Evolutionary conservation across 352 stramenopile genomes (phyloP), one percentile per base, ranked within the genome.

Genomic region (Globisporangium splendens): DNA sequence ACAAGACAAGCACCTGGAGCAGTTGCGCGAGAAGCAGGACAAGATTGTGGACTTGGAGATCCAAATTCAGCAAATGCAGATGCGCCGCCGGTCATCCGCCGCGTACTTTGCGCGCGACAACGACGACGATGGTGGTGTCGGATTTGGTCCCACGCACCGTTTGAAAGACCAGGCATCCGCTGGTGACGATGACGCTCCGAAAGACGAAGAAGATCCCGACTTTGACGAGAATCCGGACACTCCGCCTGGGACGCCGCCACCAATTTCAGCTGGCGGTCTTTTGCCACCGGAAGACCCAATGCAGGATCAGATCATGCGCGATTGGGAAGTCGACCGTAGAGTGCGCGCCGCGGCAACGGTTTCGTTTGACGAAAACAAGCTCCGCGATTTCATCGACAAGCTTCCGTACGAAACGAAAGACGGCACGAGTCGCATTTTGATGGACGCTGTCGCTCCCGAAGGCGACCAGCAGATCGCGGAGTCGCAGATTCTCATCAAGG

Each of bases 21-120:
- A 82, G 33, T 64, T 92, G 15, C 77, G 76, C 21, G 78, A 90
- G 39, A 92, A 92, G 56, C 84, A 94, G 63, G 84, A 91, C 38
- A 56, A 62, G 24, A 75, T 94, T 21, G 62, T 79, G 8, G 75
- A 83, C 13, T 56, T 93, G 0, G 83, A 93, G 59, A 54, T 66
- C 13, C 73, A 89, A 62, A 48, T 93, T 11, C 77, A 81, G 49
- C 66, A 88, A 51, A 77, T 90, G 66, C 66, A 89, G 59, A 59
- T 80, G 38, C 68, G 78, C 3, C 68, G 74, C 5, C 67, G 81
- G 11, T 83, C 77, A 1, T 87, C 76, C 35, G 73, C 76, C 5
- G 78, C 81, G 1, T 69, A 69, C 7, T 60, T 77, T 15, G 69
- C 70, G 8, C 66, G 68, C 7, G 72, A 70, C 1, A 68, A 83